phyloP scores from a whole-genome alignment of 371 early-diverging fungal genomes.

The Saksenaea vasiformis region DNA sequence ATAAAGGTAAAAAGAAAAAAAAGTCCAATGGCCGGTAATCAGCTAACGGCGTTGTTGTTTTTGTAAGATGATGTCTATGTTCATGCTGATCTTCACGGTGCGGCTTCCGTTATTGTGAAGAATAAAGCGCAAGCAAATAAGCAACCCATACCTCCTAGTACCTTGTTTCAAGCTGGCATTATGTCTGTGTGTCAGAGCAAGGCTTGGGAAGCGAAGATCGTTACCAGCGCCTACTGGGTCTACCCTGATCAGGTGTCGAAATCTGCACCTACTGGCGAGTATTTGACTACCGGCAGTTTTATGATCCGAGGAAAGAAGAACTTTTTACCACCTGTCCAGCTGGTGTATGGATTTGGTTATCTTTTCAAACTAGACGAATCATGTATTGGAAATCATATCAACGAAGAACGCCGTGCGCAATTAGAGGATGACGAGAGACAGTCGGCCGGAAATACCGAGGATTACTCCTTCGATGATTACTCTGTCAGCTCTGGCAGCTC shows the following conservation, averaged over 20 bases:
- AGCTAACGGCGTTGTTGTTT: conserved; percentile 1
- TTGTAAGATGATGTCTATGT: conserved; percentile 86
- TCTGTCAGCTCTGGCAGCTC: background rate
- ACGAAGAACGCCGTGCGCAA: conserved; percentile 36
- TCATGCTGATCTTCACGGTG: conserved; percentile 97
- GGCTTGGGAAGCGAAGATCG: conserved; percentile 98
- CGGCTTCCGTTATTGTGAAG: conserved; percentile 93
- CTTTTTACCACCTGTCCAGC: conserved; percentile 90
- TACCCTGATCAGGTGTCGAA: conserved; percentile 92
- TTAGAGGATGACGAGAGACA: conserved; percentile 15
- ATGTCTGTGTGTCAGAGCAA: conserved; percentile 96
- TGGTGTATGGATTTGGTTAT: conserved; percentile 97
- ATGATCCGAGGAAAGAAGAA: conserved; percentile 98
- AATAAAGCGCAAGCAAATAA: conserved; percentile 68
- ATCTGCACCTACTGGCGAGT: conserved; percentile 97
- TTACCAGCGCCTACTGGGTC: conserved; percentile 98
- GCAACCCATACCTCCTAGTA: conserved; percentile 83
- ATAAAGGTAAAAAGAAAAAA: conserved; percentile 48
- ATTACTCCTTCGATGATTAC: conserved; percentile 13
- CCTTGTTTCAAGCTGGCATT: conserved; percentile 93
- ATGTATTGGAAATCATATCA: conserved; percentile 70
- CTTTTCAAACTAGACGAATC: conserved; percentile 89
- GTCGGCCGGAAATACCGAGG: background rate
- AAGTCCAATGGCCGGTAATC: too few relatives aligned
- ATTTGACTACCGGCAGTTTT: conserved; percentile 93